Evolutionary conservation across 2,329 filamentous ascomycete genomes (phyloP).

Genomic region (Fusarium sterilihyphosum): DNA sequence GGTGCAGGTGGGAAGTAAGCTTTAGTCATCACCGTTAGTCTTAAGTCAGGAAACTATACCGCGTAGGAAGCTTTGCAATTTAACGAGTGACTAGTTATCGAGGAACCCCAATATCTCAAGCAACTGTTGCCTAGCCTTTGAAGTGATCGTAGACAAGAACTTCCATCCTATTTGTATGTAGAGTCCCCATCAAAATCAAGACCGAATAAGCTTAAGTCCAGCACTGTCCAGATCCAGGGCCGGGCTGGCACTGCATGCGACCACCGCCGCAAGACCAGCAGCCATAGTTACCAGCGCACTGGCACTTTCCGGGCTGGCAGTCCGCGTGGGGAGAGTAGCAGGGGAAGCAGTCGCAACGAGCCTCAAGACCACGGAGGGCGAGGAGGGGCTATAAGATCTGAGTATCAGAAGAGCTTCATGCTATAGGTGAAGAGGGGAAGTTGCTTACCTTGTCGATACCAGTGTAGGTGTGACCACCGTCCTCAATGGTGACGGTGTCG

Average conservation of each 20-base stretch:
- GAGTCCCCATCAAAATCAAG: no score
- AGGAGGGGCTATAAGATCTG: background rate
- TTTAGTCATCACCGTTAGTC: no score
- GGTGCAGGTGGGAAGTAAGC: background rate
- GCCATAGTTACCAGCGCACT: constrained; percentile 9
- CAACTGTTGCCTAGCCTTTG: no score
- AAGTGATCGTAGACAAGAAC: no score
- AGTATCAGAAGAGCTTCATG: no score
- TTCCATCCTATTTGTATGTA: no score
- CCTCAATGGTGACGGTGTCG: constrained; percentile 2
- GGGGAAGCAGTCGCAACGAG: constrained; percentile 9
- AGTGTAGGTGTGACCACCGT: constrained; percentile 1
- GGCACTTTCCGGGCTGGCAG: background rate
- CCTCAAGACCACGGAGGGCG: constrained; percentile 11
- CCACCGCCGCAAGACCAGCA: constrained; percentile 15
- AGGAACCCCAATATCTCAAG: no score
- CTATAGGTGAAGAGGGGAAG: no score
- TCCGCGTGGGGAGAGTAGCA: constrained; percentile 15
- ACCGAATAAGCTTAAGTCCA: background rate
- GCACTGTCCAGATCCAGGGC: constrained; percentile 8
- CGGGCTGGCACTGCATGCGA: constrained; percentile 13
- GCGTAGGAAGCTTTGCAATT: no score
- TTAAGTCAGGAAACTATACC: no score
- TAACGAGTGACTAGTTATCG: no score
- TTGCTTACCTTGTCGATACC: constrained; percentile 13